Evolutionary conservation across 805 yeast genomes (phyloP), one percentile per base, ranked within the genome.

Genomic region (Debaryomyces prosopidis): DNA sequence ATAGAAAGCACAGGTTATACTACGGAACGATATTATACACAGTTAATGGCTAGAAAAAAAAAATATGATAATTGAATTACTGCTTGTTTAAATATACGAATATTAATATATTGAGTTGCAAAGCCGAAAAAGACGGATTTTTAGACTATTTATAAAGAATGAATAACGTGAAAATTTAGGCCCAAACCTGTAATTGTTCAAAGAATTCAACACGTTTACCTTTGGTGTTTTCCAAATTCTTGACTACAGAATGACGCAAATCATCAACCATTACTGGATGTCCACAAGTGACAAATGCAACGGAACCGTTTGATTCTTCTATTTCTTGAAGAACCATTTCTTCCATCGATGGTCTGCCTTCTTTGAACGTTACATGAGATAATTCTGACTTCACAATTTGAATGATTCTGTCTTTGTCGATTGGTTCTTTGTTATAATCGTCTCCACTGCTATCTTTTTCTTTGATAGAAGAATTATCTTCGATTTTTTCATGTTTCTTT

Each of bases 121-220:
- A n/a, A n/a, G n/a, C n/a, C n/a, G n/a, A n/a, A n/a, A n/a, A n/a
- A n/a, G n/a, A 27, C 31, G 9, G 31, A 27, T 27, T 10, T 27
- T 27, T 27, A 28, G n/a, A n/a, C n/a, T n/a, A n/a, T n/a, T n/a
- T n/a, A n/a, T n/a, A n/a, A n/a, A n/a, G n/a, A n/a, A n/a, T n/a
- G n/a, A n/a, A n/a, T n/a, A n/a, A n/a, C 26, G 7, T 20, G 5
- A 34, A 34, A 30, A 2, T 34, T 49, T 51, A 69, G 0, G 75
- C 69, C 95, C 96, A 87, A 11, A 77, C 72, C 65, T 85, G 89
- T 40, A 85, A 74, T 57, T 86, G 91, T 59, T 89, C 96, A 57
- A 73, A 83, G 55, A 82, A 82, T 49, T 85, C 91, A 15, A 87
- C 77, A 36, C 87, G 73, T 40, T 75, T 68, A 12, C 72, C 60